These are phyloP conservation scores for Mycena vitilis DNA, from an alignment of 768 basidiomycete species.

Conservation along the genomic window DNA sequence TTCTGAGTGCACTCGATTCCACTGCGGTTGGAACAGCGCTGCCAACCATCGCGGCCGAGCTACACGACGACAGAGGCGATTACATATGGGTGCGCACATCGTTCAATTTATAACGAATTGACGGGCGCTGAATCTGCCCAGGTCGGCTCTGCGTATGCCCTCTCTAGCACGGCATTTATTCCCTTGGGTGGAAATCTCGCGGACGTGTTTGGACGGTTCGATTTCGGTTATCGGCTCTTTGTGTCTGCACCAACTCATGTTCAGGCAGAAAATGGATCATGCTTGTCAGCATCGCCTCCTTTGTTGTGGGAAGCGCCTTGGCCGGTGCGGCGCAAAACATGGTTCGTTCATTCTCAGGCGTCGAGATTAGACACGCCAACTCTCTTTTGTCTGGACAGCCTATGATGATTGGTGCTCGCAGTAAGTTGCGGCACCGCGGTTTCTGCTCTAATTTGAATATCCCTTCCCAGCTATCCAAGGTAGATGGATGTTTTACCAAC, in stretches of 20 bases:
- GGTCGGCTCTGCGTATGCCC: constrained; percentile 55
- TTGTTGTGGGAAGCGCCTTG: constrained; percentile 55
- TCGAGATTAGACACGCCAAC: background rate
- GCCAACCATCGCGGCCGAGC: constrained; percentile 31
- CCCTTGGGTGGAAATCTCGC: constrained; percentile 50
- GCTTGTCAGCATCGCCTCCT: constrained; percentile 45
- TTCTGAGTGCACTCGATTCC: constrained; percentile 32
- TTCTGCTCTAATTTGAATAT: background rate
- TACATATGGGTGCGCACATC: constrained; percentile 29
- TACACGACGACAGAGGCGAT: constrained; percentile 35
- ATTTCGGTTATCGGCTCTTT: background rate
- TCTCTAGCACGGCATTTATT: constrained; percentile 53
- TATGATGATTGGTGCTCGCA: constrained; percentile 54
- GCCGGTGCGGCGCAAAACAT: constrained; percentile 54
- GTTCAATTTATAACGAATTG: background rate
- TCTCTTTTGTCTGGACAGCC: background rate
- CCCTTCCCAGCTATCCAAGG: constrained; percentile 40
- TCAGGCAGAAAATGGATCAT: constrained; percentile 39
- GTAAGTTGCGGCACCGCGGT: constrained; percentile 1
- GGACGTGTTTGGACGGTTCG: constrained; percentile 45
- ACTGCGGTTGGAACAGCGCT: constrained; percentile 33
- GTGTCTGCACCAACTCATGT: background rate
- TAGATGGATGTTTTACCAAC: background rate
- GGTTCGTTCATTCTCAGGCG: constrained; percentile 12
- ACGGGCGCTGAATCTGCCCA: background rate